Percentiles rank a stretch among this genome's conserved stretches.
Conservation (phyloP, 495 filamentous ascomycete species). For the Podospora pseudopauciseta region DNA sequence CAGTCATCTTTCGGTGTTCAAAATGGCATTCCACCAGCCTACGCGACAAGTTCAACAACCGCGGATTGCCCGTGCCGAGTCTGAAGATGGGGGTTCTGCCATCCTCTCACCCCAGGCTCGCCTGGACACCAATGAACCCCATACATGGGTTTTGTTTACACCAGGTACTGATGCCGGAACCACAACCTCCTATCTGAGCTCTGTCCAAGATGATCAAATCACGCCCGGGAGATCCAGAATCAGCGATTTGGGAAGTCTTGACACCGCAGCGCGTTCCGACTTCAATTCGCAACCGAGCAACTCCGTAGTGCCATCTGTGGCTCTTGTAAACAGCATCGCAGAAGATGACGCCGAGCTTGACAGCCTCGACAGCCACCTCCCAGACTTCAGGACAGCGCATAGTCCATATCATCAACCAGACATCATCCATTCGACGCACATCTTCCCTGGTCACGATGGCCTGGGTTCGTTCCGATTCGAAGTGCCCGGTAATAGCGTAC, state of each 20-base stretch:
- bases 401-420: slow-evolving; percentile 43
- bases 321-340: slow-evolving; percentile 50
- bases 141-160: slow-evolving; percentile 96
- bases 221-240: slow-evolving; percentile 72
- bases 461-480: slow-evolving; percentile 70
- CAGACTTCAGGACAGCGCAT: slow-evolving; percentile 71
- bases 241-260: slow-evolving; percentile 83
- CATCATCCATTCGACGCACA: slow-evolving; percentile 42
- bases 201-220: slow-evolving; percentile 64
- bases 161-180: slow-evolving; percentile 62
- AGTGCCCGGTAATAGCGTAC: slow-evolving; percentile 37
- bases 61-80: slow-evolving; percentile 42
- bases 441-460: slow-evolving; percentile 88
- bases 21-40: slow-evolving; percentile 84
- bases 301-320: slow-evolving; percentile 41
- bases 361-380: slow-evolving; percentile 84
- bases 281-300: slow-evolving; percentile 38
- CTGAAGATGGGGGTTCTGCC: slow-evolving; percentile 45
- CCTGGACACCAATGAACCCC: slow-evolving; percentile 59
- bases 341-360: slow-evolving; percentile 80
- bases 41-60: slow-evolving; percentile 54
- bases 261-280: slow-evolving; percentile 55
- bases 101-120: slow-evolving; percentile 39
- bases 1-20: neutral
- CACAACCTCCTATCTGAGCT: slow-evolving; percentile 64